Base-by-base conservation (phyloP, 352 stramenopile genomes). In the Detonula confervacea region DNA sequence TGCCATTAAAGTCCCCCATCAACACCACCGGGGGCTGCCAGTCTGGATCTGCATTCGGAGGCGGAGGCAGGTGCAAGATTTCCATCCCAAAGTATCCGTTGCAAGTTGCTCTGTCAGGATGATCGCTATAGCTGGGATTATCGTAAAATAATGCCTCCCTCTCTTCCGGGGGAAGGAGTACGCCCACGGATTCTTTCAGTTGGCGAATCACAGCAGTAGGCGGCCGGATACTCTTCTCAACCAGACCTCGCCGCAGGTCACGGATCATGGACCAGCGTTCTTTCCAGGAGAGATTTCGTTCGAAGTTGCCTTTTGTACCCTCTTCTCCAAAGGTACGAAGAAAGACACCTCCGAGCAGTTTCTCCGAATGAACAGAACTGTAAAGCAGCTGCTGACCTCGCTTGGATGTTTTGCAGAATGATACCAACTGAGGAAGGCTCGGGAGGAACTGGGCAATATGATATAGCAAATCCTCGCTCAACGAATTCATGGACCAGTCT, bases 131-230 rank as follows among this genome's bases (percentile, higher is more conserved):
- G 14, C 33, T 24, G 8, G 67, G 66, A 52, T 83, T 78, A 37
- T 83, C 74, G 37, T 83, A 83, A 42, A 64, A 78, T 56, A 83
- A 67, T 22, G 74, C 66, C 14, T 73, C 62, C n/a, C 11, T 24
- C 56, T 83, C 74, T 22, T 83, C 74, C 25, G 39, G 35, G 5
- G 29, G 11, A 22, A 33, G 55, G 1, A 83, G 46, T 12, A 83
- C 42, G 39, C 67, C 60, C 5, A 83, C 49, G 14, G 67, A 71
- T 55, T 47, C 25, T 49, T 42, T 74, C 5, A 80, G 29, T 39
- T 33, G 25, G 20, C 8, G 18, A 12, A 11, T 6, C n/a, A 29
- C 33, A 22, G 44, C 18, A 35, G 25, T 52, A 0, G 60, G 44
- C 7, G 39, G 12, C 12, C 22, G 18, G 24, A 55, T 55, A 12